Evolutionary conservation across 2,329 filamentous ascomycete genomes (phyloP).

Genomic region (Metarhizium robertsii): DNA sequence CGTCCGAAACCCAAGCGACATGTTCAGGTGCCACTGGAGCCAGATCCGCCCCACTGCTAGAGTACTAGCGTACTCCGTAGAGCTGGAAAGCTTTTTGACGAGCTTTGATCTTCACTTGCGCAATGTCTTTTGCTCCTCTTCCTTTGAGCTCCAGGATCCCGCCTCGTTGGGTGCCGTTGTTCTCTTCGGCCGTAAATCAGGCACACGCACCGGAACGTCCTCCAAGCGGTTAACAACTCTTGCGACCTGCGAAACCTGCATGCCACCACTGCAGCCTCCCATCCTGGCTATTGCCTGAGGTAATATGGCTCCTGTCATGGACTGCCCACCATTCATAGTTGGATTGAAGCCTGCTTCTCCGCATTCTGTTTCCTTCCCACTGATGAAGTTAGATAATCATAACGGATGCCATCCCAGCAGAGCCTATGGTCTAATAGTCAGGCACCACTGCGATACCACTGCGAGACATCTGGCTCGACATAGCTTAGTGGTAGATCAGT

Average conservation of each 20-base stretch:
- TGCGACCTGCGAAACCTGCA: neutral
- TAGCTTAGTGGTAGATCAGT: neutral
- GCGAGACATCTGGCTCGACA: neutral
- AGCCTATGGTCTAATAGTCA: neutral
- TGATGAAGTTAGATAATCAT: neutral
- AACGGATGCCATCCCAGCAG: neutral
- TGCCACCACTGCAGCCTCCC: neutral
- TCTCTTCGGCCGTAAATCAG: too few species aligned
- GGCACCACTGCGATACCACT: neutral
- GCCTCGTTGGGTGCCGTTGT: too few species aligned
- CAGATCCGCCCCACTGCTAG: neutral
- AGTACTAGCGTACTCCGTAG: too few species aligned
- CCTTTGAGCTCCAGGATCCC: too few species aligned
- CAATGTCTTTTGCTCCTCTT: neutral
- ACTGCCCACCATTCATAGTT: neutral
- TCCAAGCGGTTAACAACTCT: neutral
- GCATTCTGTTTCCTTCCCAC: neutral
- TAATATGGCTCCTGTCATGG: neutral
- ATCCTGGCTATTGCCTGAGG: neutral
- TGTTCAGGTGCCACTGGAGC: neutral
- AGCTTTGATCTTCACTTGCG: neutral
- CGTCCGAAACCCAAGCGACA: neutral
- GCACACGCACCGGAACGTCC: too few species aligned
- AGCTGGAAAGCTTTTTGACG: neutral
- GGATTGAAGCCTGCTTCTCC: neutral